phyloP scores from a whole-genome alignment of 257 asterid species.

The Lycium ferocissimum region DNA sequence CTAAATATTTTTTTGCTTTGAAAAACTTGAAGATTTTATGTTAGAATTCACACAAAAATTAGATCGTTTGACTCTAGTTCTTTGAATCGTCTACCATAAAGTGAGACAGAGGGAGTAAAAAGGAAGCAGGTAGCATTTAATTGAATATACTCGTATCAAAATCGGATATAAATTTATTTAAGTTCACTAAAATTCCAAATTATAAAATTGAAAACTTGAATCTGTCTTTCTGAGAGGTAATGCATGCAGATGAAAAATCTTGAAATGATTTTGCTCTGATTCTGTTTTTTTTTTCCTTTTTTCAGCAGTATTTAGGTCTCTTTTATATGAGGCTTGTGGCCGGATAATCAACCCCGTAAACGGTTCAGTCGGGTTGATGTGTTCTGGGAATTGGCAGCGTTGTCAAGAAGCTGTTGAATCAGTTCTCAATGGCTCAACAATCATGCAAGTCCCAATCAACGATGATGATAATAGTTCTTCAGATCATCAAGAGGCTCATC shows the following conservation, averaged over 20 bases:
- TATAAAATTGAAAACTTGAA: no score
- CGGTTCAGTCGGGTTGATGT: constrained; percentile 74
- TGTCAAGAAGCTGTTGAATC: constrained; percentile 80
- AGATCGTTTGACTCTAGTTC: no score
- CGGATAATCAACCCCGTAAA: constrained; percentile 73
- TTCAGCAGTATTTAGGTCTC: constrained; percentile 65
- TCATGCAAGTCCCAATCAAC: constrained; percentile 40
- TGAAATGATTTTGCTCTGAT: background rate
- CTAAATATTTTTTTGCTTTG: no score
- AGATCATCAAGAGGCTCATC: constrained; percentile 24
- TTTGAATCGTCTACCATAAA: no score
- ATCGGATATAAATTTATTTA: no score
- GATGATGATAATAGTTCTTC: background rate
- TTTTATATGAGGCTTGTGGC: constrained; percentile 88
- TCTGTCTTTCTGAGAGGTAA: no score
- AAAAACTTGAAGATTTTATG: no score
- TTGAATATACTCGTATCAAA: no score
- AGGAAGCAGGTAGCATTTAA: no score
- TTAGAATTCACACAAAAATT: no score
- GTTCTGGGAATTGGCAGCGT: constrained; percentile 69
- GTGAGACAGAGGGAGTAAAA: no score
- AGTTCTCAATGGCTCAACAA: constrained; percentile 59
- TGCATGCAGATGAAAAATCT: background rate
- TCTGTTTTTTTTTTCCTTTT: background rate
- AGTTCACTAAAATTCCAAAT: no score